Base-by-base conservation (phyloP, 331 rosid species). In the Pyrus hybrid region DNA sequence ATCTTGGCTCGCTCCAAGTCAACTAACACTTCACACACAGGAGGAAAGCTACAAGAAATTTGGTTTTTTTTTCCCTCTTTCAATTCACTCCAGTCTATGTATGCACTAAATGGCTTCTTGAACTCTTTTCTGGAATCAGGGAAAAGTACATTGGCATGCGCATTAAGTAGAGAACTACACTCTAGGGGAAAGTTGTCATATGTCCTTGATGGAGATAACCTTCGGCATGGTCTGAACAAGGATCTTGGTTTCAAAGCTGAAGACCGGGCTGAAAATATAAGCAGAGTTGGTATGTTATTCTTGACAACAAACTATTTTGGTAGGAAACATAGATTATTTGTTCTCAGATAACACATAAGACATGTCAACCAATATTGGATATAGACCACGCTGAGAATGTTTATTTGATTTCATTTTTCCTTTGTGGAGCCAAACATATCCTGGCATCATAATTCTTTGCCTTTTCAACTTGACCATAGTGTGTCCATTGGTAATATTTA, bases 181-280 rank as follows among this genome's bases (percentile, higher is more conserved):
- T 69, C 78, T 4, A 88, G 76, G 82, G 96, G 92, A 37, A 92
- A 88, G 72, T 80, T 92, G 54, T 86, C 97, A 35, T 92, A 92
- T 76, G 79, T 90, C 70, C 97, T 92, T 76, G 97, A 92, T 73
- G 93, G 97, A 69, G 97, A 92, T 79, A 90, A 92, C 80, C 93
- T 92, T 78, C 87, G 97, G 66, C 93, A 92, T 85, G 96, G 97
- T 80, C 81, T 92, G 67, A 92, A 88, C 81, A 88, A 85, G 77
- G 87, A 90, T 81, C 96, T 92, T 67, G 81, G 93, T 78, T 92
- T 92, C 71, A 85, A 83, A 79, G 83, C 88, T 30, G 91, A 90
- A 85, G 93, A 90, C 68, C 93, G 97, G 43, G 69, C 88, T 80
- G 96, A 90, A 87, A 92, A 92, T 71, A 90, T 90, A 51, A 92